Conservation (phyloP, 352 stramenopile species). For the Phytophthora capsici region DNA sequence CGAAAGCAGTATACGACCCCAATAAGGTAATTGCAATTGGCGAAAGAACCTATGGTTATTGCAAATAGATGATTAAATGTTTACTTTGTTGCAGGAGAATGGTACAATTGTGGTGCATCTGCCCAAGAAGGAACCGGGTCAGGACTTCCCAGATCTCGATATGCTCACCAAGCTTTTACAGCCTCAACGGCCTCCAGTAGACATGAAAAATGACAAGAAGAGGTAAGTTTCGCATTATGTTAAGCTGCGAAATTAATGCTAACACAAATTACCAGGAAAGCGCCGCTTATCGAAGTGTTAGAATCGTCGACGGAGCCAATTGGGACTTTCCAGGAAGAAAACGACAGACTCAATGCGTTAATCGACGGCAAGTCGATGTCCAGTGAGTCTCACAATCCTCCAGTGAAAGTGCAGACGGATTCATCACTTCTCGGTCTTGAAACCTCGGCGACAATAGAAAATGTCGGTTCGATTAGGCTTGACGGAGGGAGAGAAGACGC, state of each 20-base stretch:
- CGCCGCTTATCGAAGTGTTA: constrained; percentile 88
- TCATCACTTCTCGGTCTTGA: constrained; percentile 68
- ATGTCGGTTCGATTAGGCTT: constrained; percentile 19
- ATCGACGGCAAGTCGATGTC: constrained; percentile 21
- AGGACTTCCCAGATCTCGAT: constrained; percentile 93
- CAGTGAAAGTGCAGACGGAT: constrained; percentile 26
- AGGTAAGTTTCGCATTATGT: constrained; percentile 31
- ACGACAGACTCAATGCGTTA: constrained; percentile 20
- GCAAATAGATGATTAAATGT: constrained; percentile 1
- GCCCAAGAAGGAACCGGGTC: constrained; percentile 87
- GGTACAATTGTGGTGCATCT: constrained; percentile 93
- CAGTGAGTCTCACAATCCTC: not conserved
- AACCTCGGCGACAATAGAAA: constrained; percentile 7
- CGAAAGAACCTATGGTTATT: not conserved
- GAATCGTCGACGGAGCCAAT: constrained; percentile 37
- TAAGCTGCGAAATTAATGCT: constrained; percentile 1
- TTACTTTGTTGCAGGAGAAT: constrained; percentile 70
- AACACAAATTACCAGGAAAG: constrained; percentile 34
- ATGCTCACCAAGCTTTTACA: constrained; percentile 92
- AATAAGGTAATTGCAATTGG: constrained; percentile 63
- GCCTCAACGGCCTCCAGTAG: constrained; percentile 52
- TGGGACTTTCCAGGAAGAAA: constrained; percentile 37
- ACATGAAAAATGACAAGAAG: constrained; percentile 39
- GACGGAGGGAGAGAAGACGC: constrained; percentile 6
- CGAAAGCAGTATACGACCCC: constrained; percentile 92